These are phyloP conservation scores for Neospora caninum DNA, from an alignment of 169 alveolate genomes.

Conservation along the genomic window DNA sequence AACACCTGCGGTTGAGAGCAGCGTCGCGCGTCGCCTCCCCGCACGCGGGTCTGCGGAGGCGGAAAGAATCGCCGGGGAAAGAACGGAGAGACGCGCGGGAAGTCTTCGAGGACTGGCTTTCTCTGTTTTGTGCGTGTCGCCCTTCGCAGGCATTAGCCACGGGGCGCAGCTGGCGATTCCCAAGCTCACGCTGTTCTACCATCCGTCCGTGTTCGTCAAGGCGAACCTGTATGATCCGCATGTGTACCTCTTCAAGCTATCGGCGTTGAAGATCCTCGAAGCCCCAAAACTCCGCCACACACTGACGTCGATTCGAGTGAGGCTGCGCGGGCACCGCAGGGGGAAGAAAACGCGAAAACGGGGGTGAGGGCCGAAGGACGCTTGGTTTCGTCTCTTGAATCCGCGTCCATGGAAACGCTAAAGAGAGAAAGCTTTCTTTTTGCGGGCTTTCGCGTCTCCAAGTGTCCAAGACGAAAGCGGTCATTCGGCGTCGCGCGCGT, in stretches of 20 bases:
- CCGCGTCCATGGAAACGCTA: no score
- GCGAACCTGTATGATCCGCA: conserved; percentile 65
- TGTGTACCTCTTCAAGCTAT: conserved; percentile 63
- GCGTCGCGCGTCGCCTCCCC: no score
- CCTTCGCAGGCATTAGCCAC: conserved; percentile 64
- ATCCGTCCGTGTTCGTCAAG: conserved; percentile 54
- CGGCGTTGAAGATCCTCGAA: conserved; percentile 57
- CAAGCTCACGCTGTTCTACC: conserved; percentile 55
- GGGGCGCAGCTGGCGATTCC: conserved; percentile 49
- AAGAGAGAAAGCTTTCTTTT: not conserved
- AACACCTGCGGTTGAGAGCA: no score
- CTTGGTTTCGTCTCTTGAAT: no score
- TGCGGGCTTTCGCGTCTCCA: not conserved
- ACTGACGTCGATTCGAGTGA: conserved; percentile 60
- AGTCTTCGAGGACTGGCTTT: no score
- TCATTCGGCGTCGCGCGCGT: not conserved
- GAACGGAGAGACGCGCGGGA: no score
- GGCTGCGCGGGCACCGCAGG: not conserved
- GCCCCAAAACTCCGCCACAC: conserved; percentile 57
- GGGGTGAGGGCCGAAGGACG: not conserved
- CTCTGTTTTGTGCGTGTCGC: not conserved
- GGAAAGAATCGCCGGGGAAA: no score
- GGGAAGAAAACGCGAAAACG: not conserved
- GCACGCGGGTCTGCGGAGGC: no score
- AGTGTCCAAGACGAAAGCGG: no score